These are phyloP conservation scores for Lipomyces starkeyi DNA, from an alignment of 805 yeast species.

Conservation along the genomic window DNA sequence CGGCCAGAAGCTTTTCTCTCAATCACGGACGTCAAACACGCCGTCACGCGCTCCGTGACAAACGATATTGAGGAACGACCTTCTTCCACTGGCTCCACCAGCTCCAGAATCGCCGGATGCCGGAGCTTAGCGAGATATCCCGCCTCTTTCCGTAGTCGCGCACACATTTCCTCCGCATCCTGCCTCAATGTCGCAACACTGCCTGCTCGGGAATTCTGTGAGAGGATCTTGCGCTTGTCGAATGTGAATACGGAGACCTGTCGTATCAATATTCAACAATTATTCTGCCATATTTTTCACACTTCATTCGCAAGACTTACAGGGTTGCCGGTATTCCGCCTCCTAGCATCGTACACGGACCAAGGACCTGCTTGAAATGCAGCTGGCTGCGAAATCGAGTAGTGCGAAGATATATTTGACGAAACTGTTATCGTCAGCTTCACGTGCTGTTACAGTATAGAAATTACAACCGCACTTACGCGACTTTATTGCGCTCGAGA, in stretches of 20 bases:
- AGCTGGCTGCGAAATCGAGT: conserved; percentile 72
- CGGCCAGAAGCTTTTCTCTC: conserved; percentile 42
- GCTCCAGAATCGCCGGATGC: conserved; percentile 85
- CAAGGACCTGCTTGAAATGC: conserved; percentile 79
- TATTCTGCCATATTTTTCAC: too few relatives aligned
- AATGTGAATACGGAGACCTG: conserved; percentile 83
- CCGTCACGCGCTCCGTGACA: conserved; percentile 80
- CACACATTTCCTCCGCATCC: conserved; percentile 65
- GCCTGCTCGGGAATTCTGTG: conserved; percentile 57
- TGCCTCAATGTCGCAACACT: conserved; percentile 56
- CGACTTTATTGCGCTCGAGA: conserved; percentile 36
- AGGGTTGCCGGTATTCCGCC: conserved; percentile 58
- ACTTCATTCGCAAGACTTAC: conserved; percentile 13
- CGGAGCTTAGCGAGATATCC: conserved; percentile 76
- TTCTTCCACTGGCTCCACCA: conserved; percentile 90
- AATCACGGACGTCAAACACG: conserved; percentile 56
- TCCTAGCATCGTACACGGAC: conserved; percentile 85
- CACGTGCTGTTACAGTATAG: not conserved
- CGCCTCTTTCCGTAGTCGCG: conserved; percentile 69
- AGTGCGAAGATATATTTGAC: conserved; percentile 47
- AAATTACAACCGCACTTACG: conserved; percentile 18
- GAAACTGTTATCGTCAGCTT: conserved; percentile 23
- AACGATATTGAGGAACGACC: conserved; percentile 76
- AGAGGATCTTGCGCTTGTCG: conserved; percentile 77
- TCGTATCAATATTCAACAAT: conserved; percentile 15